Evolutionary conservation across 495 filamentous ascomycete species (phyloP).

Genomic region (Penicillium antarcticum): DNA sequence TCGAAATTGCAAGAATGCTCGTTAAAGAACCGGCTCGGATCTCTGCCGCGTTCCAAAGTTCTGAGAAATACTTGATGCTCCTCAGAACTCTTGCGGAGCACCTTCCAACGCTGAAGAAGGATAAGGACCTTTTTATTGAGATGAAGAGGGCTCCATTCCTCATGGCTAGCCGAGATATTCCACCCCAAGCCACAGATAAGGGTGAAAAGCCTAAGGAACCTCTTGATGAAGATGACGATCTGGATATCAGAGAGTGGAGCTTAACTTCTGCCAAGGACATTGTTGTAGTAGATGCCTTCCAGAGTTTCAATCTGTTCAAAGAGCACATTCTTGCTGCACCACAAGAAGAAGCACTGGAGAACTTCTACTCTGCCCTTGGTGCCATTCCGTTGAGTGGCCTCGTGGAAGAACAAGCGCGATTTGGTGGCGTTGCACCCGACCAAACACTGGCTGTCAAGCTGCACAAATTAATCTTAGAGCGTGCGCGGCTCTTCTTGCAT

Average conservation of each 20-base stretch:
- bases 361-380: constrained; percentile 66
- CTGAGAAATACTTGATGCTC: constrained; percentile 81
- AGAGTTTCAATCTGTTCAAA: constrained; percentile 80
- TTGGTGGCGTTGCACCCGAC: constrained; percentile 49
- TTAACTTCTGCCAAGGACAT: constrained; percentile 67
- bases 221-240: constrained; percentile 63
- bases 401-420: constrained; percentile 45
- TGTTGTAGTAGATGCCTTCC: constrained; percentile 82
- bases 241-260: constrained; percentile 71
- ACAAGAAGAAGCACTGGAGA: constrained; percentile 80
- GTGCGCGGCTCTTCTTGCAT: constrained; percentile 82
- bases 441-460: constrained; percentile 55
- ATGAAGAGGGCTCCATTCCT: constrained; percentile 77
- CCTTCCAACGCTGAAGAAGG: constrained; percentile 63
- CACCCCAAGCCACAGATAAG: constrained; percentile 29
- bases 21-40: constrained; percentile 76
- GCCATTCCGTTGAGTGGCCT: constrained; percentile 40
- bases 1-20: constrained; percentile 76
- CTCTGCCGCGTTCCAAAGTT: constrained; percentile 69
- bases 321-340: constrained; percentile 77
- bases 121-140: constrained; percentile 69
- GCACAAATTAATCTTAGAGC: constrained; percentile 77
- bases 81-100: constrained; percentile 74
- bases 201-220: constrained; percentile 33
- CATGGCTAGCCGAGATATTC: constrained; percentile 73